These are phyloP conservation scores for Dactylorhiza incarnata DNA, from an alignment of 106 monocot genomes.

Conservation along the genomic window DNA sequence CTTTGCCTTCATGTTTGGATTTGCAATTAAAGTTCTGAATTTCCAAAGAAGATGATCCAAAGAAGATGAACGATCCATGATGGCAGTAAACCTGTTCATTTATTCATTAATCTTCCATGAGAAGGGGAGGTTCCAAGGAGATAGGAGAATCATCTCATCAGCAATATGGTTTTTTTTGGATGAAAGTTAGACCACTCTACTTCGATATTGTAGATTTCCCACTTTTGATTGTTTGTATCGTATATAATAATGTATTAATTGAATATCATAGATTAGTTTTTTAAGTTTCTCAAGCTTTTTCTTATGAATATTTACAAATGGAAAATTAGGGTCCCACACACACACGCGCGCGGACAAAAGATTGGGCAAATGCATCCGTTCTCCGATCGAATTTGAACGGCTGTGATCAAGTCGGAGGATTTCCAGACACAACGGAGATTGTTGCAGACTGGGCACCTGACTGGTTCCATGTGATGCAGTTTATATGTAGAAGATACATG, in stretches of 20 bases:
- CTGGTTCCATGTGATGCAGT: neutral
- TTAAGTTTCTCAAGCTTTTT: neutral
- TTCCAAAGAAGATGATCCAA: constrained; percentile 61
- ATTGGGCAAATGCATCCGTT: neutral
- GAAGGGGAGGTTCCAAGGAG: neutral
- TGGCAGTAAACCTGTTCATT: no score
- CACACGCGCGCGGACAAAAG: no score
- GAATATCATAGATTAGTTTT: neutral
- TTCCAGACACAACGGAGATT: neutral
- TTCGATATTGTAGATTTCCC: neutral
- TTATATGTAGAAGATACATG: neutral
- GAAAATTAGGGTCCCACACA: neutral
- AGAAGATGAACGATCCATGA: no score
- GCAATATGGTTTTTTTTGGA: neutral
- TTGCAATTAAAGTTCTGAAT: constrained; percentile 61
- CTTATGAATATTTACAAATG: neutral
- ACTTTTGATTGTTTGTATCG: neutral
- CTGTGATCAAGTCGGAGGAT: neutral
- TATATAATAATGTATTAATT: neutral
- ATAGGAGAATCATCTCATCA: neutral
- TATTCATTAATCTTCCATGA: no score
- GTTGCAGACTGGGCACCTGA: neutral
- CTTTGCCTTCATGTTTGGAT: constrained; percentile 64
- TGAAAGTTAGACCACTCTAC: neutral
- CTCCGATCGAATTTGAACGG: neutral